phyloP scores from a whole-genome alignment of 352 stramenopile species.

The Globisporangium ultimum region DNA sequence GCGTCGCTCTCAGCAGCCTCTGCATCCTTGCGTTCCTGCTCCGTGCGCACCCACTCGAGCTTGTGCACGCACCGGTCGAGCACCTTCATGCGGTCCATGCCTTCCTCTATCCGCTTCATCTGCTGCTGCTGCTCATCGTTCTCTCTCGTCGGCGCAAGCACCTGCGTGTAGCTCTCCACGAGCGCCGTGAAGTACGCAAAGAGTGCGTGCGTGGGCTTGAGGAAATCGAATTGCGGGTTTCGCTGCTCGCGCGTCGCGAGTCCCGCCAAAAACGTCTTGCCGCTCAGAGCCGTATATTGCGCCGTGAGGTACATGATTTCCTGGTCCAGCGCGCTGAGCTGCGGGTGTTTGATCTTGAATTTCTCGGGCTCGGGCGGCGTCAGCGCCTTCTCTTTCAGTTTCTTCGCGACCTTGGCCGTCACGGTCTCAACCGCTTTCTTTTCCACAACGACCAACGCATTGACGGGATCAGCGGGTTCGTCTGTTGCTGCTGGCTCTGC shows the following conservation, averaged over 20 bases:
- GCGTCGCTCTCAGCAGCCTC: constrained; percentile 75
- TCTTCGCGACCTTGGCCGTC: constrained; percentile 85
- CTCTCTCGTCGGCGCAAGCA: constrained; percentile 60
- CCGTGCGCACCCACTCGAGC: constrained; percentile 74
- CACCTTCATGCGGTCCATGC: constrained; percentile 81
- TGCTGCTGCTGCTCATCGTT: constrained; percentile 23
- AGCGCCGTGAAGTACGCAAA: constrained; percentile 99
- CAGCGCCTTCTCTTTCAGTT: constrained; percentile 90
- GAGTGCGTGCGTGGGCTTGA: constrained; percentile 95
- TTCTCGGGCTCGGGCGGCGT: constrained; percentile 56
- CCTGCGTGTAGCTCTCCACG: constrained; percentile 95
- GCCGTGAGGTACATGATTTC: constrained; percentile 98
- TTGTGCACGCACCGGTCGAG: constrained; percentile 83
- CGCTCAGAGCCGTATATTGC: constrained; percentile 96
- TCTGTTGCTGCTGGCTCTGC: constrained; percentile 19
- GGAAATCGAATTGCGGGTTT: constrained; percentile 98
- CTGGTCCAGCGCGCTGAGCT: constrained; percentile 91
- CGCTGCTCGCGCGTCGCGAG: constrained; percentile 94
- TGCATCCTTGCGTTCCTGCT: constrained; percentile 68
- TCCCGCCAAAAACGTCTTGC: constrained; percentile 93
- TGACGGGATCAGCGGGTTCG: constrained; percentile 19
- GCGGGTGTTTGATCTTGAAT: constrained; percentile 88
- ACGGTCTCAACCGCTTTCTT: constrained; percentile 81
- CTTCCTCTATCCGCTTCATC: constrained; percentile 71
- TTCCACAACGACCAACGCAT: constrained; percentile 61